phyloP scores from a whole-genome alignment of 192 early-diverging fungal species.

The Coemansia pectinata region DNA sequence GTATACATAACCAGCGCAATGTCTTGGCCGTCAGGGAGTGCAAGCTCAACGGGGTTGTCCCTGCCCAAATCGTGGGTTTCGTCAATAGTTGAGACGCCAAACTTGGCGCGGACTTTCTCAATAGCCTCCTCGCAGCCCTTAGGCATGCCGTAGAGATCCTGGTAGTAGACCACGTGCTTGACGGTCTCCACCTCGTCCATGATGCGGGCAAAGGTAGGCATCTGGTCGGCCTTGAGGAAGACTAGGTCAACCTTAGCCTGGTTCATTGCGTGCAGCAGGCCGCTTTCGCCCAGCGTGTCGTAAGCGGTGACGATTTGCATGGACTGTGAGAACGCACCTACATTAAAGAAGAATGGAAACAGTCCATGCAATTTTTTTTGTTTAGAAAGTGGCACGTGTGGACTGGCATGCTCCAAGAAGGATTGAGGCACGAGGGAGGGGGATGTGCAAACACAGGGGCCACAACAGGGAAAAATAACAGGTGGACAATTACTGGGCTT shows the following conservation, averaged over 20 bases:
- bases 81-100: constrained; percentile 63
- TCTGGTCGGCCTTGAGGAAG: constrained; percentile 63
- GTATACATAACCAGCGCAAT: constrained; percentile 91
- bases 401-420: neutral
- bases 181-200: constrained; percentile 51
- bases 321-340: constrained; percentile 59
- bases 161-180: constrained; percentile 64
- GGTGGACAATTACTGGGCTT: neutral
- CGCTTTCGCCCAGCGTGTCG: constrained; percentile 84
- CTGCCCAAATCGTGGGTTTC: constrained; percentile 72
- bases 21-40: constrained; percentile 48
- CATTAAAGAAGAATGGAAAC: neutral
- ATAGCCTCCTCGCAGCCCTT: constrained; percentile 60
- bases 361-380: neutral
- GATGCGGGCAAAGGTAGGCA: constrained; percentile 48
- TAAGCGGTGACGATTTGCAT: constrained; percentile 84
- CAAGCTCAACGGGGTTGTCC: constrained; percentile 51
- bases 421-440: neutral
- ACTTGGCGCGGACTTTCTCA: constrained; percentile 59
- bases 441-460: neutral
- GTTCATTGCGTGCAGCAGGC: constrained; percentile 85
- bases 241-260: constrained; percentile 76
- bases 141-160: constrained; percentile 48
- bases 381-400: neutral
- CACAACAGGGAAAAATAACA: neutral